These are phyloP conservation scores for Kurtzmaniella natalensis DNA, from an alignment of 1,139 yeast species.

Conservation along the genomic window DNA sequence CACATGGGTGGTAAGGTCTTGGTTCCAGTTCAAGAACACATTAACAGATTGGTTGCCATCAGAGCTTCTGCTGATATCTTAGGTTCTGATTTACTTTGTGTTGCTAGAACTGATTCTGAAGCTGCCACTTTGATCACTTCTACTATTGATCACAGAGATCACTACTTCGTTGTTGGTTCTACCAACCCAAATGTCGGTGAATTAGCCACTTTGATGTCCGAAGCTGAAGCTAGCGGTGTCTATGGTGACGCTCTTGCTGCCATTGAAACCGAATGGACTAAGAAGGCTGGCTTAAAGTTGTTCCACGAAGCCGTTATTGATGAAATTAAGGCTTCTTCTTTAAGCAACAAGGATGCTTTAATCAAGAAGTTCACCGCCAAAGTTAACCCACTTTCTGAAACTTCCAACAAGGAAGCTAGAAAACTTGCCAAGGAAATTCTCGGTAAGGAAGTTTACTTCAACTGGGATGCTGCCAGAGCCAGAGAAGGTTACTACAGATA, in stretches of 20 bases:
- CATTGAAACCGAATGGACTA: slow-evolving; percentile 81
- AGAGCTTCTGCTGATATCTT: slow-evolving; percentile 95
- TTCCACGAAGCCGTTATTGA: slow-evolving; percentile 92
- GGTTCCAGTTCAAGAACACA: slow-evolving; percentile 96
- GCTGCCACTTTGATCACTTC: slow-evolving; percentile 94
- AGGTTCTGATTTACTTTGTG: slow-evolving; percentile 79
- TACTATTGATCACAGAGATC: slow-evolving; percentile 92
- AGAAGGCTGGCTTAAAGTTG: slow-evolving; percentile 78
- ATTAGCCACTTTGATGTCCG: slow-evolving; percentile 72
- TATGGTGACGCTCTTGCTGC: slow-evolving; percentile 66
- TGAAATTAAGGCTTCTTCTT: slow-evolving; percentile 61
- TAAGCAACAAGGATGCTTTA: slow-evolving; percentile 61
- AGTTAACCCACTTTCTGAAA: slow-evolving; percentile 71
- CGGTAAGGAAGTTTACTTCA: slow-evolving; percentile 83
- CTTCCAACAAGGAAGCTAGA: slow-evolving; percentile 79
- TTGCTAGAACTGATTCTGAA: slow-evolving; percentile 96
- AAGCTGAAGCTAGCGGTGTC: slow-evolving; percentile 73
- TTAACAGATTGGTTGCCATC: slow-evolving; percentile 87
- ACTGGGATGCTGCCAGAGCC: slow-evolving; percentile 96
- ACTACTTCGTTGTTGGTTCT: slow-evolving; percentile 85
- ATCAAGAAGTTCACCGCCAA: slow-evolving; percentile 62
- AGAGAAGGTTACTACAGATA: slow-evolving; percentile 98
- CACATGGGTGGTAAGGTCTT: slow-evolving; percentile 98
- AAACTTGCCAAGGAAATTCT: slow-evolving; percentile 68
- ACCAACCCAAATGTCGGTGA: slow-evolving; percentile 80